Percentiles rank a stretch among this genome's conserved stretches.
These are phyloP conservation scores for Salix koriyanagi DNA, from an alignment of 345 rosid genomes.

Conservation along the genomic window DNA sequence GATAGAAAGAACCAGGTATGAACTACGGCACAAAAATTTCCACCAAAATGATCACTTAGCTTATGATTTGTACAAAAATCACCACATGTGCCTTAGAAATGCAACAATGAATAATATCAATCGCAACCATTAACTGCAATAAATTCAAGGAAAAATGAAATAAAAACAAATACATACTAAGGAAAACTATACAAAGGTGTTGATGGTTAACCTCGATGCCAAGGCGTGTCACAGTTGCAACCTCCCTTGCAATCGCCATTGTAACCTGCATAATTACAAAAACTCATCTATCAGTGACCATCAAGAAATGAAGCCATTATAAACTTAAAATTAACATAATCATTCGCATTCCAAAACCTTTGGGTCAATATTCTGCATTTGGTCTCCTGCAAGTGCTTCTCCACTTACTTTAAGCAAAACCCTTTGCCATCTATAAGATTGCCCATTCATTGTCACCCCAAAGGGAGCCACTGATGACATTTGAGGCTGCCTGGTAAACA, in stretches of 20 bases:
- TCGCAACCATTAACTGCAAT: background rate
- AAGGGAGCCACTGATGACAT: constrained; percentile 49
- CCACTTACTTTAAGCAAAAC: constrained; percentile 97
- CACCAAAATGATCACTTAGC: background rate
- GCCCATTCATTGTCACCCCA: constrained; percentile 44
- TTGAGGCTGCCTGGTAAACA: constrained; percentile 46
- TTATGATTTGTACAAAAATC: background rate
- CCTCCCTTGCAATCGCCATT: constrained; percentile 94
- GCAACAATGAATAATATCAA: background rate
- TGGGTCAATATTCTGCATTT: constrained; percentile 72
- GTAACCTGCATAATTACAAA: constrained; percentile 50
- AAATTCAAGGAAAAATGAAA: background rate
- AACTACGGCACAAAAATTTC: background rate
- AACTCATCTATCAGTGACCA: constrained; percentile 15
- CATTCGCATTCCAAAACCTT: constrained; percentile 45
- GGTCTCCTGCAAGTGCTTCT: constrained; percentile 96
- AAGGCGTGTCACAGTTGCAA: constrained; percentile 79
- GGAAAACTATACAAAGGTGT: constrained; percentile 1
- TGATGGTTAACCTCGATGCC: constrained; percentile 67
- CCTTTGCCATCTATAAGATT: constrained; percentile 76
- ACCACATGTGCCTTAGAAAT: background rate
- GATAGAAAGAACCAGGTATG: background rate
- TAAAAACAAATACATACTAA: constrained; percentile 2
- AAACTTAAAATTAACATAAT: background rate
- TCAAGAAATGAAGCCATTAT: background rate